Base-by-base conservation (phyloP, 371 early-diverging fungal genomes). In the Umbelopsis sp. region DNA sequence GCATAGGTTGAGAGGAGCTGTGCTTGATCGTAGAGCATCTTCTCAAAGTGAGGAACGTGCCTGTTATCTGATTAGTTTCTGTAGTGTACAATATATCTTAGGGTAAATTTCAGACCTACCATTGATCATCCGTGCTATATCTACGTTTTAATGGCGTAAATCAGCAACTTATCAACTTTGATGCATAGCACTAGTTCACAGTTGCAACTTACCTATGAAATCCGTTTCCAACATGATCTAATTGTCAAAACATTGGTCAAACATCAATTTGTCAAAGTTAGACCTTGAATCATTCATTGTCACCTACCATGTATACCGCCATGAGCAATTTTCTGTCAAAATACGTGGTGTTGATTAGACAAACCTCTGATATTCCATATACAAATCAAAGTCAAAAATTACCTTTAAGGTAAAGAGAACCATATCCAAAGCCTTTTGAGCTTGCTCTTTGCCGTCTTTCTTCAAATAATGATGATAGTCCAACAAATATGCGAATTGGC, bases 21-120 rank as follows among this genome's bases (percentile, higher is more conserved):
- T 0, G 87, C 90, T 81, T 91, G 90, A 75, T 89, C 90, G 69
- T 89, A 91, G 14, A 91, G 79, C 86, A 86, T 86, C 66, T 90
- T 89, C 68, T 90, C 91, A 73, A 89, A 90, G 72, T 87, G 87
- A 44, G 80, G 85, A 1, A 83, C 76, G 69, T 83, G 83, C 85
- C 67, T 67, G 12, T 41, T 5, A 41, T 41, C 7, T 7, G 12
- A 7, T 41, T 41, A 41, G 41, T 1, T 41, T 10, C 12, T 41
- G 7, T 7, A 41, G 1, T 12, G 7, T 41, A 41, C 41, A 10
- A 41, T 12, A 3, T 41, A 7, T 3, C 12, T 41, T 12, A 10
- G 1, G 41, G 41, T 41, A 41, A 22, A 4, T 41, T 41, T 45
- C 24, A 32, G 25, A 24, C 11, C 22, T 64, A 64, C 64, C 83